Evolutionary conservation across 169 alveolate genomes (phyloP).

Genomic region (Eimeria necatrix): DNA sequence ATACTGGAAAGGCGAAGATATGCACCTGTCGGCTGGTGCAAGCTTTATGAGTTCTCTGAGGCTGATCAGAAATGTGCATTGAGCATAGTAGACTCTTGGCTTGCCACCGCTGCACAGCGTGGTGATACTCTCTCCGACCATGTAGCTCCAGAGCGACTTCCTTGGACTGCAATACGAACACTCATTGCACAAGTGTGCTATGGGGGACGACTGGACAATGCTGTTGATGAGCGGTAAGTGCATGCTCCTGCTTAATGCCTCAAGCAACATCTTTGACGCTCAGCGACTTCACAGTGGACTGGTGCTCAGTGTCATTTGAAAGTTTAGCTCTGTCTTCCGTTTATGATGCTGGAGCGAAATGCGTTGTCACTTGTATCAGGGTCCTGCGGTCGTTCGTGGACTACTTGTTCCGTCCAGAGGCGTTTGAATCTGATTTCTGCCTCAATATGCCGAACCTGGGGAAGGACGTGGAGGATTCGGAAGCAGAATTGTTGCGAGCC

Average conservation of each 20-base stretch:
- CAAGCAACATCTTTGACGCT: background rate
- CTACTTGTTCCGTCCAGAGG: constrained; percentile 77
- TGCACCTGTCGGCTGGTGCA: constrained; percentile 99
- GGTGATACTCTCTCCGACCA: constrained; percentile 82
- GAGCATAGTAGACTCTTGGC: constrained; percentile 96
- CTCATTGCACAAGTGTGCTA: constrained; percentile 94
- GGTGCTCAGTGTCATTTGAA: background rate
- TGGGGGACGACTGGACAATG: constrained; percentile 99
- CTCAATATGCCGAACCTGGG: constrained; percentile 50
- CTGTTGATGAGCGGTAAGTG: constrained; percentile 93
- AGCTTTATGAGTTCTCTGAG: constrained; percentile 97
- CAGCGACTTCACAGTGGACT: background rate
- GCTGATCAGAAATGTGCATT: constrained; percentile 97
- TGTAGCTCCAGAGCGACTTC: constrained; percentile 96
- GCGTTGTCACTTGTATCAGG: background rate
- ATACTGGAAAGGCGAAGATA: constrained; percentile 97
- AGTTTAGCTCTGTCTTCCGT: background rate
- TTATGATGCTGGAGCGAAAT: background rate
- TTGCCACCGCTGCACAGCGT: constrained; percentile 85
- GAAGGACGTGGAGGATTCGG: constrained; percentile 26
- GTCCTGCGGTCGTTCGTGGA: constrained; percentile 77
- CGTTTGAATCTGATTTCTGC: constrained; percentile 67
- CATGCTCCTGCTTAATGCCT: background rate
- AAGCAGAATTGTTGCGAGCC: constrained; percentile 10
- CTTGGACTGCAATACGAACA: constrained; percentile 98